Evolutionary conservation across 768 basidiomycete species (phyloP), one percentile per base, ranked within the genome.

Genomic region (Asterophora lycoperdoides): DNA sequence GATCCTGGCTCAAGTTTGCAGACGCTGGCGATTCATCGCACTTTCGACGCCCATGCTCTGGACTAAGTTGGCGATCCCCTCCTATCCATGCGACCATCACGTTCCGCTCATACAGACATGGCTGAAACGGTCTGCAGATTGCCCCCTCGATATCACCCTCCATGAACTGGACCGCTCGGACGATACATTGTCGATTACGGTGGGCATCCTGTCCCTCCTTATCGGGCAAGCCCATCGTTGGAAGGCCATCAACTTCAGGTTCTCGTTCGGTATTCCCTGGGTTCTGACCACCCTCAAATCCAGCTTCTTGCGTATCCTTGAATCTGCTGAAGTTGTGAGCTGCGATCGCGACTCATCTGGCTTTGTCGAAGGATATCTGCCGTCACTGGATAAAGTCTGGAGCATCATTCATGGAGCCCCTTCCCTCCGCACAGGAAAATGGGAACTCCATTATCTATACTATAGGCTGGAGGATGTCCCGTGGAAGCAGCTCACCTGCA

Each of bases 31-130:
- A 33, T 33, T 10, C 8, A 43, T 44, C 7, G 47, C 46, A 13
- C 43, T 55, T 10, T 44, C 42, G n/a, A 42, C 35, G 4, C 46
- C 54, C 20, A 42, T 48, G 8, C 43, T 51, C 5, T 55, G 54
- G 49, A 44, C 50, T 18, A 48, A 34, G 0, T 44, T 55, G 38
- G 8, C 36, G 7, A 48, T 55, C 20, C 14, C 37, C 28, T 54
- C 41, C 19, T 37, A 35, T 15, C 20, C 35, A 14, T 29, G 41
- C 20, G 35, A 14, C 6, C 46, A 46, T 14, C 33, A 38, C 23
- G 20, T 43, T 1, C 46, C 49, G 14, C 49, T 55, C 32, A 34
- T 49, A 3, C 23, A 32, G 17, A 11, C 20, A 9, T 51, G 54
- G 49, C 49, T 55, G 13, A 26, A 51, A 13, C 43, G 44, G 2